A percentile compares a stretch with the other conserved stretches of the same genome.
Evolutionary conservation across 2,329 filamentous ascomycete genomes (phyloP).

Genomic region (Aspergillus pseudonomiae): DNA sequence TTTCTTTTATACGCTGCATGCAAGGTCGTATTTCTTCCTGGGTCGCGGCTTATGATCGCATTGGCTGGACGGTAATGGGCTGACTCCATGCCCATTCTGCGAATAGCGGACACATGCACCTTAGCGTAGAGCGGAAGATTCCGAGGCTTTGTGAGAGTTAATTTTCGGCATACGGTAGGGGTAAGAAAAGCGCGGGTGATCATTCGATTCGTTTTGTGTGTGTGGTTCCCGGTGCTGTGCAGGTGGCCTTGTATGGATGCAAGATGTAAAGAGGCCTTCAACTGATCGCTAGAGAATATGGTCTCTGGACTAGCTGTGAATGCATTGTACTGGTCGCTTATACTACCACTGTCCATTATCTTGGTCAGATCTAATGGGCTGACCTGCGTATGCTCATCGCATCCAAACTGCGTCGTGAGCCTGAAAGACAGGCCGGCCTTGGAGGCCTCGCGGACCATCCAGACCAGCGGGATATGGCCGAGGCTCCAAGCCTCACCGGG

Average conservation of each 20-base stretch:
- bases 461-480: constrained; percentile 2
- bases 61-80: neutral
- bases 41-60: neutral
- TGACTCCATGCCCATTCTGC: neutral
- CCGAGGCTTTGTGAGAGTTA: neutral
- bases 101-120: neutral
- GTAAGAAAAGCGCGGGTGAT: neutral
- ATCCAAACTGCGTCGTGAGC: neutral
- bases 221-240: neutral
- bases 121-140: neutral
- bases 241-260: neutral
- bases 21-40: neutral
- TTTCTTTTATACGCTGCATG: neutral
- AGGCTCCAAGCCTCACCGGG: neutral
- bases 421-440: neutral
- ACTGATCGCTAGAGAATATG: neutral
- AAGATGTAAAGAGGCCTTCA: neutral
- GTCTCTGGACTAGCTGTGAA: neutral
- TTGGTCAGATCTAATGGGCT: neutral
- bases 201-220: neutral
- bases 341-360: neutral
- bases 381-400: neutral
- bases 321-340: neutral
- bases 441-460: constrained; percentile 4
- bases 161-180: neutral